These are phyloP conservation scores for Cochlearia excelsa DNA, from an alignment of 345 rosid genomes.

Conservation along the genomic window DNA sequence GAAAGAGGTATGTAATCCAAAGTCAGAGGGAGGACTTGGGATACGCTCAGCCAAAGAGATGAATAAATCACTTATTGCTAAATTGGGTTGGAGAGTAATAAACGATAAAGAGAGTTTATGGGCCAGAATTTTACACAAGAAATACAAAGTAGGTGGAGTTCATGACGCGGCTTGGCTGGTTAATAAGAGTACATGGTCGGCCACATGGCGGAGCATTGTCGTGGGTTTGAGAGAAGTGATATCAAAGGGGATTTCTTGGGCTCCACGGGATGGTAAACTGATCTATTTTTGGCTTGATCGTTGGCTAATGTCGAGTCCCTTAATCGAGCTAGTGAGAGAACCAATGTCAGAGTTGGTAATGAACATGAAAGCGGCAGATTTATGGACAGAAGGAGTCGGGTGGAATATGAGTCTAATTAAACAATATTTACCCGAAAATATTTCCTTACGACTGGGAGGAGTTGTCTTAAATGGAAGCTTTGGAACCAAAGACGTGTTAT, in stretches of 20 bases:
- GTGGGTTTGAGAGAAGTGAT: neutral
- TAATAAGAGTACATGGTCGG: neutral
- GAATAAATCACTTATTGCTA: neutral
- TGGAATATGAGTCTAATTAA: too few species aligned
- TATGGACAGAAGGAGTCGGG: too few species aligned
- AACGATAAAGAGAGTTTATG: neutral
- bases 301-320: too few species aligned
- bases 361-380: too few species aligned
- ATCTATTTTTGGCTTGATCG: neutral
- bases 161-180: neutral
- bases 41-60: neutral
- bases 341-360: too few species aligned
- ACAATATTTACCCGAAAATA: too few species aligned
- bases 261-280: neutral
- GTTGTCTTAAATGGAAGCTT: too few species aligned
- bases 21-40: neutral
- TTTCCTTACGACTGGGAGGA: too few species aligned
- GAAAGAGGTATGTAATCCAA: neutral
- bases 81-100: neutral
- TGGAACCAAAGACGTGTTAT: too few species aligned
- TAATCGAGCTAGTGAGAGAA: too few species aligned
- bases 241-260: neutral
- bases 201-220: neutral
- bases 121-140: neutral
- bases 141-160: neutral